Percentiles rank a stretch among this genome's conserved stretches.
These are phyloP conservation scores for Mesostigma viride DNA, from an alignment of 139 green algal species.

Conservation along the genomic window DNA sequence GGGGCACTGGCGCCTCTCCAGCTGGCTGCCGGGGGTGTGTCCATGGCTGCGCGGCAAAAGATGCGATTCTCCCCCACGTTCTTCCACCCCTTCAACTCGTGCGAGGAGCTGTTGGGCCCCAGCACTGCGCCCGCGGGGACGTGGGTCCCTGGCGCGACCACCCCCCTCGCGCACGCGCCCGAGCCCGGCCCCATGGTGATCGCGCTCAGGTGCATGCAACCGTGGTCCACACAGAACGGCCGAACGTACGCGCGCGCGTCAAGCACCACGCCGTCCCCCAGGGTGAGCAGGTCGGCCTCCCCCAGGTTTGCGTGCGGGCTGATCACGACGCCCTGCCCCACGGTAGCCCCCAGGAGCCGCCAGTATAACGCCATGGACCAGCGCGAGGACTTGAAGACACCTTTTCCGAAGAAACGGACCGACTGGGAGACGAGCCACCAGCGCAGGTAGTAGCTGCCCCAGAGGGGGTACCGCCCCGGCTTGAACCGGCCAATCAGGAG, in stretches of 20 bases:
- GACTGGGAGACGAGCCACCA: conserved; percentile 25
- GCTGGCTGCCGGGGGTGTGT: too few species aligned
- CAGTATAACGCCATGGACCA: conserved; percentile 5
- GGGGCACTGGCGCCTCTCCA: too few species aligned
- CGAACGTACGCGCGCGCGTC: conserved; percentile 12
- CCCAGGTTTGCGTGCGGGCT: neutral
- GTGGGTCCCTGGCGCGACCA: conserved; percentile 5
- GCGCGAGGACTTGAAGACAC: conserved; percentile 14
- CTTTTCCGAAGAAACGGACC: conserved; percentile 4
- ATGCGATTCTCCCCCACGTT: too few species aligned
- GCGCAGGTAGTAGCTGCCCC: conserved; percentile 28
- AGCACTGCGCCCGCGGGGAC: conserved; percentile 6
- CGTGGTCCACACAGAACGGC: conserved; percentile 7
- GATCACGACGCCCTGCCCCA: conserved; percentile 14
- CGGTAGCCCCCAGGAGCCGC: conserved; percentile 18
- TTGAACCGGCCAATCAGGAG: conserved; percentile 13
- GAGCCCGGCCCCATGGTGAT: conserved; percentile 10
- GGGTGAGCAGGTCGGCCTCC: conserved; percentile 22
- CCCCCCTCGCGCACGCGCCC: neutral
- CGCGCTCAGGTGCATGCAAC: conserved; percentile 13
- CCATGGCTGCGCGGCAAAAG: too few species aligned
- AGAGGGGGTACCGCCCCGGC: conserved; percentile 21
- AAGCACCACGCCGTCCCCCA: conserved; percentile 12
- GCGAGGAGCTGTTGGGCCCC: conserved; percentile 11
- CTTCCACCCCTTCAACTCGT: too few species aligned